Percentiles rank a stretch among this genome's conserved stretches.
Conservation (phyloP, 768 basidiomycete species). For the Suillus fuscotomentosus region DNA sequence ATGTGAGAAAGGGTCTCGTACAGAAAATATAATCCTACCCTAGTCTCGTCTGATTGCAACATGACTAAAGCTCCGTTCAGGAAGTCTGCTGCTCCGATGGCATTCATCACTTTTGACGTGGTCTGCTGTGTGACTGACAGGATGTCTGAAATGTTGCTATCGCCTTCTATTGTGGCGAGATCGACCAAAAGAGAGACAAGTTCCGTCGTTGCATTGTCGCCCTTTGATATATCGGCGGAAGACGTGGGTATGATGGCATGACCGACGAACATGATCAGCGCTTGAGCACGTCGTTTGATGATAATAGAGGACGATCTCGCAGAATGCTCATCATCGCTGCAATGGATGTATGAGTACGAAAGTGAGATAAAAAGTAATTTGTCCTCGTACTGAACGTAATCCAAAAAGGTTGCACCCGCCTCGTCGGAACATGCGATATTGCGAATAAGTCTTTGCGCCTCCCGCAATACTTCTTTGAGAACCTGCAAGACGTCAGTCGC, state of each 20-base stretch:
- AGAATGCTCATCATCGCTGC: constrained; percentile 61
- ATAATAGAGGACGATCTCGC: constrained; percentile 40
- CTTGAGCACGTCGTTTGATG: constrained; percentile 60
- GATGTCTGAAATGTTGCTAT: constrained; percentile 39
- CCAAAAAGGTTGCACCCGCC: constrained; percentile 49
- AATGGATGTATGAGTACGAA: neutral
- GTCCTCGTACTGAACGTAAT: constrained; percentile 49
- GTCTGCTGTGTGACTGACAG: constrained; percentile 46
- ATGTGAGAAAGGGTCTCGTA: constrained; percentile 7
- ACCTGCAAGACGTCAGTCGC: constrained; percentile 37
- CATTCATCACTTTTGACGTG: constrained; percentile 52
- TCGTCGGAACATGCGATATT: constrained; percentile 39
- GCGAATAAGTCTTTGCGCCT: constrained; percentile 57
- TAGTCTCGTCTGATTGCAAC: constrained; percentile 49
- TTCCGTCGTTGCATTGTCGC: constrained; percentile 32
- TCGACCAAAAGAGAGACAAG: constrained; percentile 50
- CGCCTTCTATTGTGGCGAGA: constrained; percentile 41
- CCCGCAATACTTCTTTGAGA: constrained; percentile 62
- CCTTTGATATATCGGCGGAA: neutral
- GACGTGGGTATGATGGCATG: constrained; percentile 40
- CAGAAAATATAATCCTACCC: constrained; percentile 37
- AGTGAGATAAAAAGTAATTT: neutral
- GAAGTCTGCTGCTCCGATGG: constrained; percentile 74
- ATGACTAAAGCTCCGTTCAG: constrained; percentile 54
- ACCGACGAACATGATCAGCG: constrained; percentile 65